phyloP scores from a whole-genome alignment of 352 stramenopile species.

The Phytophthora syringae region DNA sequence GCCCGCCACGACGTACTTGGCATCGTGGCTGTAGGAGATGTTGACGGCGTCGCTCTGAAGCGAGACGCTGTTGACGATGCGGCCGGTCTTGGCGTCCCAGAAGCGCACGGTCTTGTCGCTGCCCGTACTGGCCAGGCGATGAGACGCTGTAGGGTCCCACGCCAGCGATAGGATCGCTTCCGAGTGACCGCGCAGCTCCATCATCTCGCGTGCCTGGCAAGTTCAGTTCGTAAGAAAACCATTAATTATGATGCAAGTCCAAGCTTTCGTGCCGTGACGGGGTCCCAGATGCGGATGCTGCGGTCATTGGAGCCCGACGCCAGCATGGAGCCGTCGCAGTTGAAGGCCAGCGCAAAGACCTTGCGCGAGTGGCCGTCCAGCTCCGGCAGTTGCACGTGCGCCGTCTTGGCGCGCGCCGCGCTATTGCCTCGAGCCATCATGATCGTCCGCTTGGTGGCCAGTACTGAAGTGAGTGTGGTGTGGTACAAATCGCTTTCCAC shows the following conservation, averaged over 20 bases:
- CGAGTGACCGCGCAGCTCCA: conserved; percentile 73
- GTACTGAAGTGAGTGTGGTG: conserved; percentile 12
- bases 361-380: conserved; percentile 82
- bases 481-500: conserved; percentile 7
- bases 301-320: conserved; percentile 84
- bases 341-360: conserved; percentile 86
- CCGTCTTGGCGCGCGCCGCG: conserved; percentile 16
- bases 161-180: conserved; percentile 75
- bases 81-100: conserved; percentile 83
- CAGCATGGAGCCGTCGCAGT: conserved; percentile 68
- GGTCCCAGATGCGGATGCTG: conserved; percentile 82
- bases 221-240: too few relatives aligned
- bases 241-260: too few relatives aligned
- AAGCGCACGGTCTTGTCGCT: conserved; percentile 86
- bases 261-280: conserved; percentile 46
- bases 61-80: conserved; percentile 80
- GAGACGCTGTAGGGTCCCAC: conserved; percentile 74
- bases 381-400: conserved; percentile 70
- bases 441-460: conserved; percentile 3
- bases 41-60: conserved; percentile 78
- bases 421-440: conserved; percentile 30
- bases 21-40: conserved; percentile 82
- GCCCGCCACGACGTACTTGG: conserved; percentile 83
- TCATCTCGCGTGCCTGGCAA: conserved; percentile 64
- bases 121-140: conserved; percentile 71